Conservation (phyloP, 148 eudicot genomes). For the Bassia scoparia region DNA sequence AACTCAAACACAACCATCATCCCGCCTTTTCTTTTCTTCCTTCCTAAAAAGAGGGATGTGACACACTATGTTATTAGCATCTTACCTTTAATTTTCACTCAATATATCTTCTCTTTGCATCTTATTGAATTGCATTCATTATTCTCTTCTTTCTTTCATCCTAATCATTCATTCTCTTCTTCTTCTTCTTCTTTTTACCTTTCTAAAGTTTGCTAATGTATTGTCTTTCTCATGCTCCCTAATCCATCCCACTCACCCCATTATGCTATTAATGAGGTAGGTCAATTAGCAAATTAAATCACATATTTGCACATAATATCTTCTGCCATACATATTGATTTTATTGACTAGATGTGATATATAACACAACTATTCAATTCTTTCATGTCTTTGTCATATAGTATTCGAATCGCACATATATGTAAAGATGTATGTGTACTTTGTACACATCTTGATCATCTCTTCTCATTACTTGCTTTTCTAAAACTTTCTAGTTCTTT, state of each 20-base stretch:
- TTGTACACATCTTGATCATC: neutral
- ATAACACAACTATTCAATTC: neutral
- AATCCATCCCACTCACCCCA: slow-evolving; percentile 1
- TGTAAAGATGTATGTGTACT: neutral
- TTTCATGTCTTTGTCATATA: slow-evolving; percentile 8
- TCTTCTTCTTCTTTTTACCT: neutral
- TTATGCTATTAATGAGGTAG: slow-evolving; percentile 3
- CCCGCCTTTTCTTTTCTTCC: neutral
- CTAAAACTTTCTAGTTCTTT: slow-evolving; percentile 17
- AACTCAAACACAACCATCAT: neutral
- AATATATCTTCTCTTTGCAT: neutral
- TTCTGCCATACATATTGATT: no score
- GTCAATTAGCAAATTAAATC: slow-evolving; percentile 24
- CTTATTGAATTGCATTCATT: neutral
- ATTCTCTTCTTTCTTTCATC: neutral
- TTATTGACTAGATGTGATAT: neutral
- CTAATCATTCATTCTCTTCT: slow-evolving; percentile 4
- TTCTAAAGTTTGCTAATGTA: slow-evolving; percentile 9
- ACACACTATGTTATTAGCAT: neutral
- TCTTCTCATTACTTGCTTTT: slow-evolving; percentile 3
- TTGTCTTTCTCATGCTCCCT: slow-evolving; percentile 25
- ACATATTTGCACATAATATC: neutral
- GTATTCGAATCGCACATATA: neutral
- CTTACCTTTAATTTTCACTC: neutral
- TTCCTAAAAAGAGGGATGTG: slow-evolving; percentile 7